phyloP scores from a whole-genome alignment of 805 yeast genomes.

The Lachancea mirantina region DNA sequence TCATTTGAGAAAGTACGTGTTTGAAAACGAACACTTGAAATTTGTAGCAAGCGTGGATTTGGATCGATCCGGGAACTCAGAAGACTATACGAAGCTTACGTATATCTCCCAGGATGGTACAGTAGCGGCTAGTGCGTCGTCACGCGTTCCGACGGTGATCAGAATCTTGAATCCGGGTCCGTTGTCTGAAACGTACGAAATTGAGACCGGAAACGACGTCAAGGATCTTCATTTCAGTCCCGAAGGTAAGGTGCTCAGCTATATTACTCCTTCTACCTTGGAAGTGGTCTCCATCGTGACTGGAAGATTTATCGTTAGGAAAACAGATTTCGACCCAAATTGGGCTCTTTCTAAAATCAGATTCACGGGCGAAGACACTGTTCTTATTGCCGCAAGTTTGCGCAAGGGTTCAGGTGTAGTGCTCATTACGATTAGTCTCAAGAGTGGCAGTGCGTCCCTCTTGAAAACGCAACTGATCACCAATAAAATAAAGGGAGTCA shows the following conservation, averaged over 20 bases:
- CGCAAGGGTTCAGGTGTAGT: constrained; percentile 37
- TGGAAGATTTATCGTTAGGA: constrained; percentile 32
- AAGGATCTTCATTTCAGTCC: constrained; percentile 65
- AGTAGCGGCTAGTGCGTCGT: constrained; percentile 62
- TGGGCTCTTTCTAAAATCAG: constrained; percentile 31
- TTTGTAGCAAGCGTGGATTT: constrained; percentile 55
- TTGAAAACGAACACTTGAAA: constrained; percentile 53
- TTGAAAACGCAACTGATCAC: constrained; percentile 21
- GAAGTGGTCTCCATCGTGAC: constrained; percentile 37
- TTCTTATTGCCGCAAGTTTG: constrained; percentile 40
- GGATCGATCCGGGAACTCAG: constrained; percentile 38
- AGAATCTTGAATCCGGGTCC: constrained; percentile 53
- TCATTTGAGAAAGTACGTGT: constrained; percentile 63
- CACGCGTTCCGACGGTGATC: constrained; percentile 55
- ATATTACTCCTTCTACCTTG: constrained; percentile 50
- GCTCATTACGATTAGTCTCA: constrained; percentile 23
- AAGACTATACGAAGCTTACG: constrained; percentile 55
- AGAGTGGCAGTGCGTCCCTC: constrained; percentile 20
- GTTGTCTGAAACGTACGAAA: constrained; percentile 47
- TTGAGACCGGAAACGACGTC: constrained; percentile 47
- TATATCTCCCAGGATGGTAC: constrained; percentile 51
- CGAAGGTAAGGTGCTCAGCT: constrained; percentile 57
- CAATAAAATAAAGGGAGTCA: constrained; percentile 44
- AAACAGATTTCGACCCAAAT: constrained; percentile 31
- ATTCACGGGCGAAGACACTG: constrained; percentile 29